Percentiles rank a stretch among this genome's conserved stretches.
These are phyloP conservation scores for Musa troglodytarum DNA, from an alignment of 176 grass and related monocot genomes.

Conservation along the genomic window DNA sequence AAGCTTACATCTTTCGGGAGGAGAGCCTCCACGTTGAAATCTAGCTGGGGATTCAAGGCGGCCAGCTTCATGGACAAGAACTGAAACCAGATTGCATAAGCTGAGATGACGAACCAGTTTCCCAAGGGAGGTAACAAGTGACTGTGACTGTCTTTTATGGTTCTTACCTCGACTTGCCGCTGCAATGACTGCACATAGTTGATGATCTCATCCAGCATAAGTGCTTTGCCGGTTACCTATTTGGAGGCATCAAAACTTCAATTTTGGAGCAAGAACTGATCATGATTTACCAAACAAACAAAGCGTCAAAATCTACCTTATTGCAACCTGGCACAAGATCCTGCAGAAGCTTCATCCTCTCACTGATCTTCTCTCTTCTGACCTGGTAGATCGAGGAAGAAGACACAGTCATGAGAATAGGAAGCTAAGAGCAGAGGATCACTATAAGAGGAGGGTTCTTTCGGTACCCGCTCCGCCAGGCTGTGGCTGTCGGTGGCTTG, in stretches of 20 bases:
- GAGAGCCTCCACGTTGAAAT: conserved; percentile 14
- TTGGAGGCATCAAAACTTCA: neutral
- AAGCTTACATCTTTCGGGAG: conserved; percentile 24
- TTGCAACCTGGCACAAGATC: conserved; percentile 77
- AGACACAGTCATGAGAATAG: neutral
- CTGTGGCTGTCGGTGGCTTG: conserved; percentile 96
- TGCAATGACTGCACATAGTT: conserved; percentile 80
- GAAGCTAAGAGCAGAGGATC: neutral
- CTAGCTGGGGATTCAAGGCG: conserved; percentile 36
- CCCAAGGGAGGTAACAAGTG: neutral
- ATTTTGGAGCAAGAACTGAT: neutral
- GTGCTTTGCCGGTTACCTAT: conserved; percentile 60
- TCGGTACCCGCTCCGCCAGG: conserved; percentile 77
- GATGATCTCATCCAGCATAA: conserved; percentile 80
- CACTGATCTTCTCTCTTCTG: conserved; percentile 84
- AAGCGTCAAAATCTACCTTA: conserved; percentile 32
- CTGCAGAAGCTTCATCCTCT: conserved; percentile 82
- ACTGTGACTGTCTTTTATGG: neutral
- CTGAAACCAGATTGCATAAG: conserved; percentile 13
- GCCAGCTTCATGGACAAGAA: conserved; percentile 68
- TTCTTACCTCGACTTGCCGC: conserved; percentile 56
- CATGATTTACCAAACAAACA: neutral
- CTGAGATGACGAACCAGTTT: neutral
- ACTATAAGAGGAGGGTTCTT: neutral
- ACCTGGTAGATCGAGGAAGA: conserved; percentile 28